Conservation (phyloP, 2,329 filamentous ascomycete species). For the Fusarium avenaceum region DNA sequence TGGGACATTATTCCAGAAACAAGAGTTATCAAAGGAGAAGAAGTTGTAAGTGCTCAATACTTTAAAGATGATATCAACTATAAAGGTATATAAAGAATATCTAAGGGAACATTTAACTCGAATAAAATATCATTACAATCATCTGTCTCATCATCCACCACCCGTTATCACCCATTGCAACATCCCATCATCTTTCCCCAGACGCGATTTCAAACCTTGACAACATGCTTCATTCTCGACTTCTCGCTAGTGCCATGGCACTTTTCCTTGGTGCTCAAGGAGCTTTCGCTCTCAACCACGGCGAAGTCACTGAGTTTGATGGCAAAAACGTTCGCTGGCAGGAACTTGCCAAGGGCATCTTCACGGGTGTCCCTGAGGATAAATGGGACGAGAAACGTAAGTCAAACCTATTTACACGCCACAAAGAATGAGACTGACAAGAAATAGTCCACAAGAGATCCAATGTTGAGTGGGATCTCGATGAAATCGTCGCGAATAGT, state of each 20-base stretch:
- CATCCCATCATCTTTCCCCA: neutral
- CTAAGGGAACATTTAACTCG: neutral
- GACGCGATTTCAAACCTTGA: neutral
- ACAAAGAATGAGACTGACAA: neutral
- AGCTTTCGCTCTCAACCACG: neutral
- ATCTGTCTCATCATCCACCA: neutral
- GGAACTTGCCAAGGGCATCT: constrained; percentile 1
- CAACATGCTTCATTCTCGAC: neutral
- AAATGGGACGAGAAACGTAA: constrained; percentile 5
- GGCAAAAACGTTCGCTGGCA: neutral
- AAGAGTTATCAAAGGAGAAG: too few relatives aligned
- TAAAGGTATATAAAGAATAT: neutral
- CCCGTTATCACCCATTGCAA: neutral
- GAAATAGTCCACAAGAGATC: neutral
- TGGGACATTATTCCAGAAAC: too few relatives aligned
- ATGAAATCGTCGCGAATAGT: constrained; percentile 3
- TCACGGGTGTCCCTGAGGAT: constrained; percentile 4
- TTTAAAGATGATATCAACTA: neutral
- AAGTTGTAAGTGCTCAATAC: too few relatives aligned
- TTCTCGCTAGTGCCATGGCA: neutral
- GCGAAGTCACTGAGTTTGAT: neutral
- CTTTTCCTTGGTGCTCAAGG: neutral
- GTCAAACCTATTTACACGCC: neutral
- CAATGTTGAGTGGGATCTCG: constrained; percentile 5
- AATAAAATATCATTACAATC: neutral